Evolutionary conservation across 768 basidiomycete genomes (phyloP).

Genomic region (Mycena chlorophos): DNA sequence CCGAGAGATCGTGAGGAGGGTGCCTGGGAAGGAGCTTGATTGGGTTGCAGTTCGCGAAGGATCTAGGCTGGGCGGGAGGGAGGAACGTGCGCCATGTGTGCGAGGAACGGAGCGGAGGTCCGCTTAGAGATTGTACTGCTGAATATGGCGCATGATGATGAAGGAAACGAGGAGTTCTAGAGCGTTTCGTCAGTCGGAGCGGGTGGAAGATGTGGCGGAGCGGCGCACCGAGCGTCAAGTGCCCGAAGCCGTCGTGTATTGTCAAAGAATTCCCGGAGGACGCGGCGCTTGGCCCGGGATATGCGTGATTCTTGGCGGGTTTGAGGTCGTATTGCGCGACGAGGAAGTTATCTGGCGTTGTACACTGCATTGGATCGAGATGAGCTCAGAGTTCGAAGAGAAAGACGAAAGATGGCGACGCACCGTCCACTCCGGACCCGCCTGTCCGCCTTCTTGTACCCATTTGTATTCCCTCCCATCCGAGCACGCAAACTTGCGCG

Average conservation of each 20-base stretch:
- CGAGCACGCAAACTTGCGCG: conserved; percentile 65
- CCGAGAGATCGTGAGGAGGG: no score
- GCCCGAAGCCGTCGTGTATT: conserved; percentile 54
- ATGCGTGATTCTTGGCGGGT: conserved; percentile 51
- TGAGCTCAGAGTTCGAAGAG: conserved; percentile 10
- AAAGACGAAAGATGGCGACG: conserved; percentile 34
- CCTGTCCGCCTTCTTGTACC: conserved; percentile 40
- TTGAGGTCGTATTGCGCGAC: conserved; percentile 70
- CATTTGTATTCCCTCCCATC: conserved; percentile 74
- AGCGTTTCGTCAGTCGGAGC: no score
- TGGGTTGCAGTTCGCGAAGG: no score
- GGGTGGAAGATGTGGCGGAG: conserved; percentile 20
- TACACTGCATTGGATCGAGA: conserved; percentile 45
- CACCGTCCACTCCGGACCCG: conserved; percentile 79
- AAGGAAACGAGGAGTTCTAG: conserved; percentile 59
- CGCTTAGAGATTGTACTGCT: conserved; percentile 49
- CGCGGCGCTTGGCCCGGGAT: no score
- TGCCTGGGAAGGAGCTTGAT: no score
- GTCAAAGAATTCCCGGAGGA: conserved; percentile 66
- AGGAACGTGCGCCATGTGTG: no score
- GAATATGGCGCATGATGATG: conserved; percentile 65
- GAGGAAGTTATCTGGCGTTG: conserved; percentile 50
- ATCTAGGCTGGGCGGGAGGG: no score
- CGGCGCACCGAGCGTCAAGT: conserved; percentile 56
- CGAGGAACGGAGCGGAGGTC: no score